phyloP scores from a whole-genome alignment of 148 eudicot genomes.

The Amaranthus hypochondriacus region DNA sequence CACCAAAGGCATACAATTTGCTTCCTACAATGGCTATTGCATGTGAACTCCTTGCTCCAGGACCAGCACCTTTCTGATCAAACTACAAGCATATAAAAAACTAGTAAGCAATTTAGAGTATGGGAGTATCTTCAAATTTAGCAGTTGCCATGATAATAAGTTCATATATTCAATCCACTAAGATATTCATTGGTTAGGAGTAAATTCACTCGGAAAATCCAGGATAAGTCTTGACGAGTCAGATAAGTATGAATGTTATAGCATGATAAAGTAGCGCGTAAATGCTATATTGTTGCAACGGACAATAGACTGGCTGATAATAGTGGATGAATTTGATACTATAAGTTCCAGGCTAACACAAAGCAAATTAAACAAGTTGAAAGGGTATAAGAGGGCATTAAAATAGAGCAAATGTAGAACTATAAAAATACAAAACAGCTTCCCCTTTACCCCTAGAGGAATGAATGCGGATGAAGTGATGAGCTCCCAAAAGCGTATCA shows the following conservation, averaged over 20 bases:
- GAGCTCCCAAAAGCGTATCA: background rate
- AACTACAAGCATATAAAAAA: constrained; percentile 37
- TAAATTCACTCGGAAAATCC: background rate
- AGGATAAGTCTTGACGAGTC: background rate
- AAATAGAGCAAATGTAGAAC: too few relatives aligned
- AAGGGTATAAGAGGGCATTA: background rate
- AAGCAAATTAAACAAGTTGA: background rate
- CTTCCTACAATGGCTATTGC: constrained; percentile 73
- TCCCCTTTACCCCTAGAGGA: background rate
- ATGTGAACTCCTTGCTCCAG: constrained; percentile 97
- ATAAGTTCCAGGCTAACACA: background rate
- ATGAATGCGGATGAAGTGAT: background rate
- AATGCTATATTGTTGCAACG: too few relatives aligned
- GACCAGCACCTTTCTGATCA: constrained; percentile 68
- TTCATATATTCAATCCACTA: background rate
- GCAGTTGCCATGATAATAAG: too few relatives aligned
- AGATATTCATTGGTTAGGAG: background rate
- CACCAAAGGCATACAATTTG: constrained; percentile 79
- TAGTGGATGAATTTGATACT: background rate
- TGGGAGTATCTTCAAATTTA: background rate
- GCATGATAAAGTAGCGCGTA: background rate
- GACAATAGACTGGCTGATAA: background rate
- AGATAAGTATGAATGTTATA: background rate
- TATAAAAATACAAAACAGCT: background rate
- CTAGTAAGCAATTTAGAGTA: background rate